Evolutionary conservation across 805 yeast genomes (phyloP).

Genomic region (Suhomyces canberraensis): DNA sequence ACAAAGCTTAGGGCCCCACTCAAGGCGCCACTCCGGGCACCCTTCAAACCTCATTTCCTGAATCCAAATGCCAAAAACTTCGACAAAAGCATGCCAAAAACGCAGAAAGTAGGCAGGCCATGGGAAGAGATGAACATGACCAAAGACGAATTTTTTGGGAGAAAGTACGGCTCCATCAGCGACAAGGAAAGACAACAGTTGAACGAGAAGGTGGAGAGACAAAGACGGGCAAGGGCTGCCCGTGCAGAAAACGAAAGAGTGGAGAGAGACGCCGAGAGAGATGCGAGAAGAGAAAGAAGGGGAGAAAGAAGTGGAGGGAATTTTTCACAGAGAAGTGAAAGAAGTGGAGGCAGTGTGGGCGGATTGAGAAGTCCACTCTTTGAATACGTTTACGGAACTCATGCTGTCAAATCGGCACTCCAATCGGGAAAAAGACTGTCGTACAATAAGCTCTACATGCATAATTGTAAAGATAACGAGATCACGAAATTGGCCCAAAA

Average conservation of each 20-base stretch:
- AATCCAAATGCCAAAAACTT: slow-evolving; percentile 12
- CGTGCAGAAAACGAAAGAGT: slow-evolving; percentile 19
- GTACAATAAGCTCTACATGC: slow-evolving; percentile 49
- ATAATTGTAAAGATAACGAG: slow-evolving; percentile 39
- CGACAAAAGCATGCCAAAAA: slow-evolving; percentile 24
- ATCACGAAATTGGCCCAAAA: slow-evolving; percentile 48
- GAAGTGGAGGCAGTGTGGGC: background rate
- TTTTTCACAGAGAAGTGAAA: background rate
- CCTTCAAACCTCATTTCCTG: slow-evolving; percentile 11
- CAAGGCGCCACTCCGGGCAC: too few relatives aligned
- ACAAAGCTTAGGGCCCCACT: slow-evolving; percentile 5
- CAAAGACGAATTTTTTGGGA: slow-evolving; percentile 38
- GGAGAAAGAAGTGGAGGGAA: background rate
- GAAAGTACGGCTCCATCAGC: slow-evolving; percentile 32
- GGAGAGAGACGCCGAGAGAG: slow-evolving; percentile 7
- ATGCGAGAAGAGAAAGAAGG: slow-evolving; percentile 2
- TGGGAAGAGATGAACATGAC: slow-evolving; percentile 37
- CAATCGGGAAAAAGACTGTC: slow-evolving; percentile 50
- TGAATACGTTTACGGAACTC: slow-evolving; percentile 76
- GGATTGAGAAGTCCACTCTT: slow-evolving; percentile 7
- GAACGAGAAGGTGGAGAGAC: slow-evolving; percentile 31
- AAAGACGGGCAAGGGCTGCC: slow-evolving; percentile 23
- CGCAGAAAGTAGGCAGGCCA: slow-evolving; percentile 20
- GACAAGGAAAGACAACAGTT: slow-evolving; percentile 23
- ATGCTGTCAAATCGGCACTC: slow-evolving; percentile 71